Conservation (phyloP, 305 asterid genomes). For the Fraxinus ornus region DNA sequence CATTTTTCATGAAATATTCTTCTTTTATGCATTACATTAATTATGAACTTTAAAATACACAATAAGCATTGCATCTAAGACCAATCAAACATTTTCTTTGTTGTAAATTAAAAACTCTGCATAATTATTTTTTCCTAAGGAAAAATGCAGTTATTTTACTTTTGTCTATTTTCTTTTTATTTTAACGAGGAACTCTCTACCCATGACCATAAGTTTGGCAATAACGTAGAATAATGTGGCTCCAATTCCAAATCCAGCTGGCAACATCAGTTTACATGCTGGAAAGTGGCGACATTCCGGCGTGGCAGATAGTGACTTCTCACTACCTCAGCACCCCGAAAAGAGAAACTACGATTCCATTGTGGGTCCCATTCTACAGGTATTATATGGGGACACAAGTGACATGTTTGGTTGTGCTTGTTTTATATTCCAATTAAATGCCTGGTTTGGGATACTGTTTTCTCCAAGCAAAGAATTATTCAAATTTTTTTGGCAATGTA, state of each 20-base stretch:
- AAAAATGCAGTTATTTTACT: too few species aligned
- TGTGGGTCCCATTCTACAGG: background rate
- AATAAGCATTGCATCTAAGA: too few species aligned
- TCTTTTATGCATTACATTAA: too few species aligned
- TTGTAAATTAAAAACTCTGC: too few species aligned
- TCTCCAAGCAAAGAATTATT: background rate
- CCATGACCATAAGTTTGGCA: too few species aligned
- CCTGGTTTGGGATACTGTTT: background rate
- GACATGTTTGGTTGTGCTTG: slow-evolving; percentile 20
- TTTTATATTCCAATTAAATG: background rate
- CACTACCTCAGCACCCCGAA: slow-evolving; percentile 27
- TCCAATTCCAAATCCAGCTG: slow-evolving; percentile 35
- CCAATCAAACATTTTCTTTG: too few species aligned
- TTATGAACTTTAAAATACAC: too few species aligned
- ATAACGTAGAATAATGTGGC: too few species aligned
- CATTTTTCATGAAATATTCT: too few species aligned
- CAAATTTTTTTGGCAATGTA: slow-evolving; percentile 15
- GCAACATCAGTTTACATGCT: slow-evolving; percentile 34
- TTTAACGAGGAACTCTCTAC: too few species aligned
- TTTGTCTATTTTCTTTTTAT: too few species aligned
- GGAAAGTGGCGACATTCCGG: slow-evolving; percentile 28
- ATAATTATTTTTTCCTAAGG: too few species aligned
- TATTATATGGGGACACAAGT: background rate
- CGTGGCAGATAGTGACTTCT: slow-evolving; percentile 57
- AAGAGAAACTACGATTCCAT: background rate